Percentiles rank a stretch among this genome's conserved stretches.
These are phyloP conservation scores for Mycosphaerella sp. DNA, from an alignment of 2,329 filamentous ascomycete genomes.

Conservation along the genomic window DNA sequence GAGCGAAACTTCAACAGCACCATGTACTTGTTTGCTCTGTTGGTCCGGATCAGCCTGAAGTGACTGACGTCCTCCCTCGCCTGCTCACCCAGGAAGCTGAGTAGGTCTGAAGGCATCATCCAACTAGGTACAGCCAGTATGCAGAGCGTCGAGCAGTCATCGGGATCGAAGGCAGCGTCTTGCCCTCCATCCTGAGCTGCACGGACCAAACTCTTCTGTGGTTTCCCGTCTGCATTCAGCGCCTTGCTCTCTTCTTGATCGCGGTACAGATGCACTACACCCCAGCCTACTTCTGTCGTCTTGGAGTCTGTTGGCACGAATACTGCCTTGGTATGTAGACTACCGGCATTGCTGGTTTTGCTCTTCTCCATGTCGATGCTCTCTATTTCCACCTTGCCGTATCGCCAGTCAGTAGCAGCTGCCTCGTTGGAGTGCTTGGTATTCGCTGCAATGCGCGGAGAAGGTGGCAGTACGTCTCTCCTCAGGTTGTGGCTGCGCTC, in stretches of 20 bases:
- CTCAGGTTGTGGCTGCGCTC: constrained; percentile 34
- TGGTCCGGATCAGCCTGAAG: constrained; percentile 89
- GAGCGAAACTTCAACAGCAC: constrained; percentile 90
- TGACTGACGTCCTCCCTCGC: constrained; percentile 84
- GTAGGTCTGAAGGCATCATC: constrained; percentile 80
- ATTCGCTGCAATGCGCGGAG: constrained; percentile 30
- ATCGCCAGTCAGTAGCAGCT: constrained; percentile 66
- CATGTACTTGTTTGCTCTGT: constrained; percentile 83
- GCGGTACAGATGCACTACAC: constrained; percentile 87
- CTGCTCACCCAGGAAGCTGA: constrained; percentile 84
- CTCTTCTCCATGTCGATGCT: constrained; percentile 64
- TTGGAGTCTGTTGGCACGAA: constrained; percentile 64
- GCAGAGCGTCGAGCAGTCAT: constrained; percentile 79
- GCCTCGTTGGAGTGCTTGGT: constrained; percentile 41
- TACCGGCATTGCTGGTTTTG: constrained; percentile 39
- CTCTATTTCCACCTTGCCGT: constrained; percentile 70
- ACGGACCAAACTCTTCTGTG: constrained; percentile 32
- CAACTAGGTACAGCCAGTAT: constrained; percentile 93
- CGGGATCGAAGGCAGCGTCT: constrained; percentile 38
- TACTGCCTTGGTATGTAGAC: constrained; percentile 71
- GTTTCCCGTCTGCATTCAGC: constrained; percentile 46
- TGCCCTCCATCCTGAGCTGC: constrained; percentile 13
- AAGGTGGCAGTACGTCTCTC: constrained; percentile 30
- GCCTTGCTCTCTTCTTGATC: constrained; percentile 68
- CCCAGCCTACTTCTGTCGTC: constrained; percentile 78